phyloP scores from a whole-genome alignment of 2,329 filamentous ascomycete genomes.

The Trichoderma cornu-damae region DNA sequence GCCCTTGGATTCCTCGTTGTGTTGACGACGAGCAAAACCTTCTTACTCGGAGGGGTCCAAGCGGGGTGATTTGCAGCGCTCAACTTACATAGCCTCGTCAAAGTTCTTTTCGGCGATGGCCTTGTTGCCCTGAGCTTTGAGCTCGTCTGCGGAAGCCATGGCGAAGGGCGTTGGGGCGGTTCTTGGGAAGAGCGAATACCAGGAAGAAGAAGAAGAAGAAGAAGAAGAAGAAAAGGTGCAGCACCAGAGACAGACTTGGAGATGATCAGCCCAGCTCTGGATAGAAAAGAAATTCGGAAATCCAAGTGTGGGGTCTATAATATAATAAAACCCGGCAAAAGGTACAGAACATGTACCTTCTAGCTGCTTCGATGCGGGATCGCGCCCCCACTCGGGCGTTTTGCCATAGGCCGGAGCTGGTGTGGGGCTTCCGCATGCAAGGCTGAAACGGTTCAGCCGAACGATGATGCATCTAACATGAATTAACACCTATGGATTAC shows the following conservation, averaged over 20 bases:
- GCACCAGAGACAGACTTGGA: constrained; percentile 3
- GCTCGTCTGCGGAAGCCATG: constrained; percentile 64
- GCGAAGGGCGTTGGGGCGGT: background rate
- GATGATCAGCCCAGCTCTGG: constrained; percentile 13
- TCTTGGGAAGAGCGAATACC: constrained; percentile 1
- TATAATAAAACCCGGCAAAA: constrained; percentile 14
- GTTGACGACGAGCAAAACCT: background rate
- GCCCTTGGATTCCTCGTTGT: background rate
- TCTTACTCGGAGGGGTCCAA: background rate
- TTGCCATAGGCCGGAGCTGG: constrained; percentile 32
- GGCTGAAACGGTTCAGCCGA: background rate
- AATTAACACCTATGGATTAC: no score
- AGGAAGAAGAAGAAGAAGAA: no score
- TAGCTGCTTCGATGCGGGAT: constrained; percentile 40
- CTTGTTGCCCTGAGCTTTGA: constrained; percentile 98
- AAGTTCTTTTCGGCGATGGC: constrained; percentile 98
- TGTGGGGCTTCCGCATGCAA: constrained; percentile 20
- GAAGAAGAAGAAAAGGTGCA: background rate
- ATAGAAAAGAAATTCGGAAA: background rate
- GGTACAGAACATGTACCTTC: constrained; percentile 29
- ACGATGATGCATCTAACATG: no score
- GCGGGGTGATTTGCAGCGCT: constrained; percentile 1
- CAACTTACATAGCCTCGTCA: constrained; percentile 82
- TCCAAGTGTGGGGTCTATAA: constrained; percentile 29
- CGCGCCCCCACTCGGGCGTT: constrained; percentile 23